Percentiles rank a stretch among this genome's conserved stretches.
These are phyloP conservation scores for Claviceps sp. DNA, from an alignment of 2,329 filamentous ascomycete species.

Conservation along the genomic window DNA sequence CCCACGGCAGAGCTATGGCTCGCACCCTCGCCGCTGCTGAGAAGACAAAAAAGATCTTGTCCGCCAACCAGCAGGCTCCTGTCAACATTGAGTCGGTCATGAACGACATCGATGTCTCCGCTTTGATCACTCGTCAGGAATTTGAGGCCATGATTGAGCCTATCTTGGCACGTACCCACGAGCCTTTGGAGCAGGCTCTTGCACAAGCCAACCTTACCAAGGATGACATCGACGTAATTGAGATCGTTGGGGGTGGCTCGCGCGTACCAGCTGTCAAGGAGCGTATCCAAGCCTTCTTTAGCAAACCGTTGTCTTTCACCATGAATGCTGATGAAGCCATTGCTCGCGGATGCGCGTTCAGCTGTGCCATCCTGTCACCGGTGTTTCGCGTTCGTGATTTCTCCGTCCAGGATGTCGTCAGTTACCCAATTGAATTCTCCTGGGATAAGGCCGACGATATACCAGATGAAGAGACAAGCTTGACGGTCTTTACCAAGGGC, in stretches of 20 bases:
- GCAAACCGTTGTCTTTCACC: slow-evolving; percentile 86
- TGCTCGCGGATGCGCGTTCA: slow-evolving; percentile 90
- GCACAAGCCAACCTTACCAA: slow-evolving; percentile 82
- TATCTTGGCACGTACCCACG: slow-evolving; percentile 57
- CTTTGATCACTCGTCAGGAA: slow-evolving; percentile 86
- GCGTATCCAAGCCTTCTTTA: slow-evolving; percentile 78
- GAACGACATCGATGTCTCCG: slow-evolving; percentile 87
- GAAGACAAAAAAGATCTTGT: slow-evolving; percentile 97
- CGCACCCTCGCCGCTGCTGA: slow-evolving; percentile 81
- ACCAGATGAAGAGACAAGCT: slow-evolving; percentile 91
- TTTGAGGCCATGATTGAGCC: slow-evolving; percentile 84
- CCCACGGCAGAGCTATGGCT: slow-evolving; percentile 77
- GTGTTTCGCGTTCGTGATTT: slow-evolving; percentile 99
- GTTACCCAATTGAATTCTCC: slow-evolving; percentile 95
- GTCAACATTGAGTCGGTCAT: slow-evolving; percentile 97
- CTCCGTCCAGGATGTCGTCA: slow-evolving; percentile 90
- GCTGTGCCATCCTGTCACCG: slow-evolving; percentile 91
- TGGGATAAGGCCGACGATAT: slow-evolving; percentile 99
- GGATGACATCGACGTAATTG: slow-evolving; percentile 86
- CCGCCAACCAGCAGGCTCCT: slow-evolving; percentile 83
- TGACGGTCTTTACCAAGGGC: slow-evolving; percentile 95
- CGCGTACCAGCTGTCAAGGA: slow-evolving; percentile 91
- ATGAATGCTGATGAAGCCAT: slow-evolving; percentile 97
- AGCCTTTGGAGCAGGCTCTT: slow-evolving; percentile 78
- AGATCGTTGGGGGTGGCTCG: slow-evolving; percentile 88